Conservation (phyloP, 768 basidiomycete species). For the Boletellus ananas region DNA sequence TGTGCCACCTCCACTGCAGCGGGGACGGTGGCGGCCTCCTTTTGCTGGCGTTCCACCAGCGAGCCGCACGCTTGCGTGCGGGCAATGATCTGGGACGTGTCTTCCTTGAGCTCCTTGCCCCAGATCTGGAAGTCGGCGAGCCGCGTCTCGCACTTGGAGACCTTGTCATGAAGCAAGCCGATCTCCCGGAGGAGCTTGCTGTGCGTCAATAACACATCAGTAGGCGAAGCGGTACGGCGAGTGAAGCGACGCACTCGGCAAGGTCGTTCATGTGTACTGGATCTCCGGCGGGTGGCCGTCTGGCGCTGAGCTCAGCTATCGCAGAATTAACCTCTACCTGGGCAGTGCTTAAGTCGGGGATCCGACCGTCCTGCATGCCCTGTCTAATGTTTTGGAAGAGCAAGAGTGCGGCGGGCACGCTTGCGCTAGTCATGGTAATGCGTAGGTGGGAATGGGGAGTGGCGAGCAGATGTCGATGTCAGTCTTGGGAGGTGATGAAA, state of each 20-base stretch:
- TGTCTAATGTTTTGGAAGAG: conserved; percentile 11
- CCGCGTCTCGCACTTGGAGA: conserved; percentile 7
- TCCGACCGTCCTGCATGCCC: conserved; percentile 9
- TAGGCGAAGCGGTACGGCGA: not conserved
- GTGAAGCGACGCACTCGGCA: conserved; percentile 2
- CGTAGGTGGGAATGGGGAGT: not conserved
- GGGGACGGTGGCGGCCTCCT: conserved; percentile 2
- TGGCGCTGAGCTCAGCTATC: conserved; percentile 5
- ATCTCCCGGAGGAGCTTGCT: conserved; percentile 13
- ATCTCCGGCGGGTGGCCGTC: not conserved
- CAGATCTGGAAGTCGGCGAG: conserved; percentile 3
- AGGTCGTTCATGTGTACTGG: not conserved
- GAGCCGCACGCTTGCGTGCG: conserved; percentile 4
- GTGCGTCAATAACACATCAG: not conserved
- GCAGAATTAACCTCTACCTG: conserved; percentile 11
- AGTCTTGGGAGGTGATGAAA: not conserved
- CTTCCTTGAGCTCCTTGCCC: conserved; percentile 3
- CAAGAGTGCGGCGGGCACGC: not conserved
- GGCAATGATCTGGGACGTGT: not conserved
- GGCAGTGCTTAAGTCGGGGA: conserved; percentile 1
- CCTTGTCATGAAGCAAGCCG: conserved; percentile 1
- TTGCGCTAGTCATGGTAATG: conserved; percentile 6
- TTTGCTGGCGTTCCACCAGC: not conserved
- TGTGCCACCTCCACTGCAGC: not conserved
- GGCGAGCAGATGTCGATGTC: not conserved